Base-by-base conservation (phyloP, 2,329 filamentous ascomycete species). In the Blastomyces silverae region DNA sequence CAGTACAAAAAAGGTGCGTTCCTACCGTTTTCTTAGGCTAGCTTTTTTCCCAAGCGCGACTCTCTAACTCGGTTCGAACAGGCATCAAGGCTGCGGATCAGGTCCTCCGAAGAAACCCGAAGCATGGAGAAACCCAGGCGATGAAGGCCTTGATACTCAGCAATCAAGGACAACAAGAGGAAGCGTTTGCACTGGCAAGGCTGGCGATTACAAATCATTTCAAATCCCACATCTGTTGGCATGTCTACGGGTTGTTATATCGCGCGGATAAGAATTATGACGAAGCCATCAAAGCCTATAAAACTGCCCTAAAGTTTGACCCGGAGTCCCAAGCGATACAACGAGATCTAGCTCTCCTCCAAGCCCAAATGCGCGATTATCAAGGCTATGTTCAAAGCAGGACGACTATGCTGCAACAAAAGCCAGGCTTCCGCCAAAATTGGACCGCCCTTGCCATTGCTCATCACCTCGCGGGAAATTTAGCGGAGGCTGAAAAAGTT, bases 141-240 rank as follows among this genome's bases (percentile, higher is more conserved):
- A 99, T 99, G 94, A 99, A 99, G 81, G 93, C 94, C 64, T 83
- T 99, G 70, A 97, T 97, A 70, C 86, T 97, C 78, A 97, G 96
- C 77, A 89, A 90, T 56, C 89, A 93, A 78, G 91, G 92, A 71
- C 93, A 96, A 79, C 88, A 89, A 39, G 91, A 96, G 65, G 94
- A 99, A 79, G 95, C 95, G 0, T 99, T 99, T 76, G 86, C 88
- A 57, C 84, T 99, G 66, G 93, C 90, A 73, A 99, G 97, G 80
- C 85, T 92, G 69, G 94, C 95, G 44, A 83, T 99, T 71, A 92
- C 89, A 70, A 91, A 92, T 73, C 92, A 97, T 77, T 97, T 99
- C 92, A 97, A 95, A 81, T 97, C 92, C 73, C 93, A 97, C 79
- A 92, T 99, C 73, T 97, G 92, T 83, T 99, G 94, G 94, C 95